Conservation (phyloP, 2,329 filamentous ascomycete genomes). For the Akanthomyces dipterigenus region DNA sequence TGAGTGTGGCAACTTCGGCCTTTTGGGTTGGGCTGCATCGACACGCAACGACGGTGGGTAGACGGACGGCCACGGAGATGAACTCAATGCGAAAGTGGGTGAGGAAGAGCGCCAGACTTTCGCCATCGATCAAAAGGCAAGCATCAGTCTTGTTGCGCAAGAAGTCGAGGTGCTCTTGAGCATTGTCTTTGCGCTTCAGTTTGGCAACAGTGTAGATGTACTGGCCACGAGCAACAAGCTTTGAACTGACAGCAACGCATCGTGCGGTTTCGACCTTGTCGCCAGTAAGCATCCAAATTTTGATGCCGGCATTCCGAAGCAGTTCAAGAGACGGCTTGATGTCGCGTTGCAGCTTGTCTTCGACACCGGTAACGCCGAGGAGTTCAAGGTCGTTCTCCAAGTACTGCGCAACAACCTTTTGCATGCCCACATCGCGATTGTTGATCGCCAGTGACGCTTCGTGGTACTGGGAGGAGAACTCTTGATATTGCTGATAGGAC, state of each 20-base stretch:
- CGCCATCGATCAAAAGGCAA: slow-evolving; percentile 89
- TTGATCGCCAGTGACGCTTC: slow-evolving; percentile 75
- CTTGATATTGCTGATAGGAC: slow-evolving; percentile 68
- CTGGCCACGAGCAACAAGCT: slow-evolving; percentile 87
- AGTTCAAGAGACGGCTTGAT: slow-evolving; percentile 94
- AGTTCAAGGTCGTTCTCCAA: slow-evolving; percentile 87
- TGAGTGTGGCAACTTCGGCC: slow-evolving; percentile 84
- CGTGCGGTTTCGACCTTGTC: slow-evolving; percentile 98
- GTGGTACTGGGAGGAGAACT: slow-evolving; percentile 69
- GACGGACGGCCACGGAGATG: slow-evolving; percentile 76
- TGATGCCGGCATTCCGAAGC: slow-evolving; percentile 92
- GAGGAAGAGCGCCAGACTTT: slow-evolving; percentile 78
- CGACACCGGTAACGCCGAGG: slow-evolving; percentile 93
- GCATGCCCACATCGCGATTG: slow-evolving; percentile 75
- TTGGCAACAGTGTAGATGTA: slow-evolving; percentile 92
- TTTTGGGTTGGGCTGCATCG: slow-evolving; percentile 97
- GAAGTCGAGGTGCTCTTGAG: slow-evolving; percentile 83
- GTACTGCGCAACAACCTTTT: slow-evolving; percentile 68
- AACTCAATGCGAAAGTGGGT: slow-evolving; percentile 78
- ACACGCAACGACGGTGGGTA: slow-evolving; percentile 91
- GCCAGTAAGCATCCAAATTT: slow-evolving; percentile 99
- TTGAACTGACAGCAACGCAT: slow-evolving; percentile 91
- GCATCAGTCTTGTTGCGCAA: slow-evolving; percentile 79
- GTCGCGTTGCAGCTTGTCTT: slow-evolving; percentile 91
- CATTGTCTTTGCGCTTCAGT: slow-evolving; percentile 74